These are phyloP conservation scores for Arabis alpina DNA, from an alignment of 345 rosid species.

Conservation along the genomic window DNA sequence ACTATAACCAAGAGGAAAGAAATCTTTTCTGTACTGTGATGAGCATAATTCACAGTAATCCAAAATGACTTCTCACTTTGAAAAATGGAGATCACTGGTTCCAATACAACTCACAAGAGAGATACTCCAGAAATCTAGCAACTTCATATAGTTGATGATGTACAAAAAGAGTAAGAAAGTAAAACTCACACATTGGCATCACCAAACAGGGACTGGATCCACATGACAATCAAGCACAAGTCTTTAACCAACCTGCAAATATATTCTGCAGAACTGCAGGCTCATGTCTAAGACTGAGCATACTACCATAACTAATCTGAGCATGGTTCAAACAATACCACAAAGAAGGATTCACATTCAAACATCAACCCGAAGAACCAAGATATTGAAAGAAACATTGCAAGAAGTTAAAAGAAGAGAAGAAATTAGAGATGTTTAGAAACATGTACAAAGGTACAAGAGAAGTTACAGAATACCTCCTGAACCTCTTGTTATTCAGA, in stretches of 20 bases:
- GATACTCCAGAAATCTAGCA: neutral
- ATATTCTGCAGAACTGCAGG: conserved; percentile 2
- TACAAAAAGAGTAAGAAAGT: conserved; percentile 1
- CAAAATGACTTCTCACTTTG: neutral
- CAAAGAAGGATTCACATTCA: conserved; percentile 13
- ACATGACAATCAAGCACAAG: conserved; percentile 2
- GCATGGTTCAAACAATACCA: conserved; percentile 11
- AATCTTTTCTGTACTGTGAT: conserved; percentile 11
- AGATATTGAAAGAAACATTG: conserved; percentile 1
- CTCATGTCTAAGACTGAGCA: conserved; percentile 17
- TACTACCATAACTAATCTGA: conserved; percentile 10
- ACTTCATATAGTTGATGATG: conserved; percentile 18
- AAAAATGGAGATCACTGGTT: conserved; percentile 9
- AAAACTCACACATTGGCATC: conserved; percentile 26
- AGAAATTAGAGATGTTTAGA: conserved; percentile 10
- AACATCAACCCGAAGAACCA: neutral
- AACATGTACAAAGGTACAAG: conserved; percentile 31
- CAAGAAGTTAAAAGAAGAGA: conserved; percentile 8
- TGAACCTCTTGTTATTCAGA: conserved; percentile 29
- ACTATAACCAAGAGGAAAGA: neutral
- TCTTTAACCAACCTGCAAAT: conserved; percentile 28
- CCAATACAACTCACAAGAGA: neutral
- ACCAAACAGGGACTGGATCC: conserved; percentile 14
- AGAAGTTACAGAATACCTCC: neutral
- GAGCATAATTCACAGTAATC: conserved; percentile 2